Base-by-base conservation (phyloP, 2,329 filamentous ascomycete species). In the Xylariaceae sp. region DNA sequence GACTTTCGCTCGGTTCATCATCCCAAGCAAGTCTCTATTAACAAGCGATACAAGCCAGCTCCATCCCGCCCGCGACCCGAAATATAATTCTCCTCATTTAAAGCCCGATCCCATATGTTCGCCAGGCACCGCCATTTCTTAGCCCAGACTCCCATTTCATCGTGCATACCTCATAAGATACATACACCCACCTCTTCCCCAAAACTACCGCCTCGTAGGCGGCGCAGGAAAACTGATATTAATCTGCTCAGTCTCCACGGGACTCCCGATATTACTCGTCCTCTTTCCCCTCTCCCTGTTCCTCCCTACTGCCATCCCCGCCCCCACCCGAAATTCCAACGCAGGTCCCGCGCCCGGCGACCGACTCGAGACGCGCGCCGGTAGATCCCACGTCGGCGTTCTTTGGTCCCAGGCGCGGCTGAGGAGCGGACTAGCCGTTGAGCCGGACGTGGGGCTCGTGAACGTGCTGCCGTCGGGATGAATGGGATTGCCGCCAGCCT, bases 381-480 rank as follows among this genome's bases (percentile, higher is more conserved):
- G 67, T 18, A 55, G 42, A 19, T 70, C 67, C 68, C 68, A 71
- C 2, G 58, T 40, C 16, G 67, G 60, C 3, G 60, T 42, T 41
- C 54, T 59, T 40, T 68, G 63, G 14, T 70, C 70, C 69, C 69
- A 71, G 1, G 60, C 54, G 0, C 67, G 65, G 20, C 68, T 65
- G 20, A 71, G 44, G 5, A 71, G 51, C 6, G 70, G 70, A 18
- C 69, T 71, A 7, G 65, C 53, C 7, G 70, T 70, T 7, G 69
- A 65, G 4, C 58, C 69, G 0, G 68, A 71, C 3, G 53, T 67
- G 18, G 69, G 69, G 26, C 68, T 70, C 10, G 52, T 57, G 20
- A 65, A 71, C 3, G 54, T 19, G 9, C 57, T 59, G 20, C 55
- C 59, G 9, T 61, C 55, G 23, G 23, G 9, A 26, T 26, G 4